Percentiles rank a stretch among this genome's conserved stretches.
Conservation (phyloP, 2,329 filamentous ascomycete species). For the Arthroderma sp. region DNA sequence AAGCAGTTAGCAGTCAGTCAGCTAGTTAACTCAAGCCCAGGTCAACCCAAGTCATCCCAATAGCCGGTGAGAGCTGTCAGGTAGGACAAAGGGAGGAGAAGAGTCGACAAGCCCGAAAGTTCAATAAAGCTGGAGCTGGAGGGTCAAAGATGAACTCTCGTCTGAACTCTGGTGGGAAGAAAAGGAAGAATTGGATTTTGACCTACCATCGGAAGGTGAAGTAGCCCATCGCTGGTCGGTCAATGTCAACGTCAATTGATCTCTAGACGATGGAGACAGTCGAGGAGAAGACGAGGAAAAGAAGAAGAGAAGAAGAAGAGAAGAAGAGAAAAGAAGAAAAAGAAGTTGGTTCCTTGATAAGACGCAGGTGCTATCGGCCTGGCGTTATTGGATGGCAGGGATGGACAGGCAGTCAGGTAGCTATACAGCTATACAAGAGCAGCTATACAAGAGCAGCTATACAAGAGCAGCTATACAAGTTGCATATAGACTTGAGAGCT, state of each 20-base stretch:
- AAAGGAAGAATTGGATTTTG: not conserved
- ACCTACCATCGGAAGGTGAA: constrained; percentile 4
- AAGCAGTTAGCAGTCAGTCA: not conserved
- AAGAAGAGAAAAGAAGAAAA: not conserved
- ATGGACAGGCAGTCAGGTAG: too few species aligned
- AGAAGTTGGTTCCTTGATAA: not conserved
- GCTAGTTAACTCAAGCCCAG: too few species aligned
- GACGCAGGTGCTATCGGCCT: not conserved
- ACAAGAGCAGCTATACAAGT: too few species aligned
- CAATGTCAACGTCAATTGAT: not conserved
- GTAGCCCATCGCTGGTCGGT: not conserved
- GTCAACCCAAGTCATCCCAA: too few species aligned
- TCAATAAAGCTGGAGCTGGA: too few species aligned
- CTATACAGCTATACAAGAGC: too few species aligned
- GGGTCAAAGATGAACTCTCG: too few species aligned
- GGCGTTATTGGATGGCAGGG: not conserved
- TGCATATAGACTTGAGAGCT: too few species aligned
- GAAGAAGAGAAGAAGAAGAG: not conserved
- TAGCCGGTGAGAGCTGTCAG: not conserved
- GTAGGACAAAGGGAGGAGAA: not conserved
- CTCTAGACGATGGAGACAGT: too few species aligned
- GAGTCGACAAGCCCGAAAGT: not conserved
- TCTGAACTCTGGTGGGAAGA: not conserved
- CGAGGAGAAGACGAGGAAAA: not conserved
- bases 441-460: too few species aligned